These are phyloP conservation scores for Fusarium sp. DNA, from an alignment of 2,329 filamentous ascomycete species.

Conservation along the genomic window DNA sequence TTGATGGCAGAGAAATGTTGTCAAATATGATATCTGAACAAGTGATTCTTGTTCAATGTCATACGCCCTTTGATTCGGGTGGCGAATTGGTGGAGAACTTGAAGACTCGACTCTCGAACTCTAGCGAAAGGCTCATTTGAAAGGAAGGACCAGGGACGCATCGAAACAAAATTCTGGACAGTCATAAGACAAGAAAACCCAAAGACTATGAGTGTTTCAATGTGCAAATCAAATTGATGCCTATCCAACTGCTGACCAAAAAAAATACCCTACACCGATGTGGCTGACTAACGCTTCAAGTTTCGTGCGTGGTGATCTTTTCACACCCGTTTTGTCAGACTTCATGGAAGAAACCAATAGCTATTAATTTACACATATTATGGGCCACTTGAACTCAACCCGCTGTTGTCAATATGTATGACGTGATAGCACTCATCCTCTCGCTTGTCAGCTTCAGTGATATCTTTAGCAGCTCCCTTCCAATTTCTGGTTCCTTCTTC, in stretches of 20 bases:
- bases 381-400: conserved; percentile 44
- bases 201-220: background rate
- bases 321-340: background rate
- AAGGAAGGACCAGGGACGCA: background rate
- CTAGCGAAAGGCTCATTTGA: background rate
- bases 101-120: background rate
- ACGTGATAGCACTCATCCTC: conserved; percentile 79
- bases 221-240: background rate
- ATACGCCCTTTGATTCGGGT: conserved; percentile 10
- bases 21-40: background rate
- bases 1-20: background rate
- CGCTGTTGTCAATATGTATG: conserved; percentile 62
- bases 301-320: background rate
- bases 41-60: background rate
- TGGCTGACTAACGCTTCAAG: conserved; percentile 25
- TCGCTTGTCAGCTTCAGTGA: conserved; percentile 95
- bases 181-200: background rate
- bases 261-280: background rate
- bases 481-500: conserved; percentile 77
- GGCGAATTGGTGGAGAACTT: conserved; percentile 29
- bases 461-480: conserved; percentile 83
- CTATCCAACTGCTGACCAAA: background rate
- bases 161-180: background rate
- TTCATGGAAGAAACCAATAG: background rate
- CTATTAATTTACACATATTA: background rate